Percentiles rank a stretch among this genome's conserved stretches.
phyloP scores from a whole-genome alignment of 768 basidiomycete species.

The Kwoniella dejecticola region DNA sequence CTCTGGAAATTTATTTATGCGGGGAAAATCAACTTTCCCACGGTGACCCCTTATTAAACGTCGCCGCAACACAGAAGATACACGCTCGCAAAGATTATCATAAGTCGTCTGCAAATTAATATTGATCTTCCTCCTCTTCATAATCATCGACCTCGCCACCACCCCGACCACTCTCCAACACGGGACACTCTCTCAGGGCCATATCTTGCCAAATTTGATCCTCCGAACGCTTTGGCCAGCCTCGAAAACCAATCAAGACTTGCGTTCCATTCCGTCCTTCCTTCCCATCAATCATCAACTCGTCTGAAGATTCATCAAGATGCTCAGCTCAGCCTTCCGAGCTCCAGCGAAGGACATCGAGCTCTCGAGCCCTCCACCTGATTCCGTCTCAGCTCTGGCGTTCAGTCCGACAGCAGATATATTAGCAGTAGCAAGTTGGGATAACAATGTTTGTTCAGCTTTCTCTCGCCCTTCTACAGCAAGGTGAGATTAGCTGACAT shows the following conservation, averaged over 20 bases:
- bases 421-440: conserved; percentile 91
- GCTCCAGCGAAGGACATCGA: conserved; percentile 42
- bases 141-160: too few species aligned
- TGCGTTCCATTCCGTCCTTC: too few species aligned
- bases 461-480: not conserved
- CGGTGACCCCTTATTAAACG: conserved; percentile 1
- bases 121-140: too few species aligned
- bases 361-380: conserved; percentile 55
- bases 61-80: not conserved
- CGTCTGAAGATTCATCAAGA: conserved; percentile 9
- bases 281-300: not conserved
- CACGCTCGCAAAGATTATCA: not conserved
- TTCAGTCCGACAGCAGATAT: conserved; percentile 86
- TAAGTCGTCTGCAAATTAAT: too few species aligned
- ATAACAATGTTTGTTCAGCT: conserved; percentile 70
- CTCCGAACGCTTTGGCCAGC: too few species aligned
- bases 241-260: too few species aligned
- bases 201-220: too few species aligned
- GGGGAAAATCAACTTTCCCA: conserved; percentile 10
- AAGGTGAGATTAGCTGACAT: not conserved
- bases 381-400: conserved; percentile 80
- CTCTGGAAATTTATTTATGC: not conserved
- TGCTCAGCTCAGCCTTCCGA: conserved; percentile 31
- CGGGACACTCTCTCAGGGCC: too few species aligned
- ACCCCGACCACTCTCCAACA: too few species aligned